A percentile compares a stretch with the other conserved stretches of the same genome.
These are phyloP conservation scores for Kernera saxatilis DNA, from an alignment of 345 rosid genomes.

Conservation along the genomic window DNA sequence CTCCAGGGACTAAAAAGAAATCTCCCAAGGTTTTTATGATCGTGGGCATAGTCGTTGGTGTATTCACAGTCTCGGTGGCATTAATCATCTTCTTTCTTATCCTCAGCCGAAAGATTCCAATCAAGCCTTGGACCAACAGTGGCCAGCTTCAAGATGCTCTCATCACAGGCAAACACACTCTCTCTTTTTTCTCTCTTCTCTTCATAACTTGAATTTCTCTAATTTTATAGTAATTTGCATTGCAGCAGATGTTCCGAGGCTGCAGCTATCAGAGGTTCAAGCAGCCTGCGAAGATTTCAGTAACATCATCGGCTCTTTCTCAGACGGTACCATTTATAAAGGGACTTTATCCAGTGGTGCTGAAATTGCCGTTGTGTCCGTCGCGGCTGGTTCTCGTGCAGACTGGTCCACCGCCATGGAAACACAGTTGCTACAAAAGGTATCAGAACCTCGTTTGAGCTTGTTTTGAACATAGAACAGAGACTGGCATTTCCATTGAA, in stretches of 20 bases:
- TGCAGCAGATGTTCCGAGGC: constrained; percentile 71
- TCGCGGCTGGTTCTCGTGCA: constrained; percentile 39
- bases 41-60: constrained; percentile 31
- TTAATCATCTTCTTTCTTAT: constrained; percentile 39
- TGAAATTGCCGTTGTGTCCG: constrained; percentile 79
- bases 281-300: constrained; percentile 98
- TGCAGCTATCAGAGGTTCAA: constrained; percentile 75
- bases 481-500: not conserved
- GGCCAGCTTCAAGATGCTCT: constrained; percentile 85
- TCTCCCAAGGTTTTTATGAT: not conserved
- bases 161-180: constrained; percentile 52
- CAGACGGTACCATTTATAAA: constrained; percentile 68
- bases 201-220: not conserved
- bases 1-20: not conserved
- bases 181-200: not conserved
- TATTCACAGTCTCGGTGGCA: constrained; percentile 33
- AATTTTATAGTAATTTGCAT: not conserved
- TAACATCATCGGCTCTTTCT: constrained; percentile 72
- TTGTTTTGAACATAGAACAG: not conserved
- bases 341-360: constrained; percentile 90
- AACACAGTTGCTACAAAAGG: constrained; percentile 74
- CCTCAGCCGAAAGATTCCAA: constrained; percentile 52
- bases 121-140: constrained; percentile 84
- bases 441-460: constrained; percentile 18
- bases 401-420: constrained; percentile 73